Percentiles rank a stretch among this genome's conserved stretches.
Evolutionary conservation across 352 stramenopile genomes (phyloP).

Genomic region (Thalassiosira livingstoniorum): DNA sequence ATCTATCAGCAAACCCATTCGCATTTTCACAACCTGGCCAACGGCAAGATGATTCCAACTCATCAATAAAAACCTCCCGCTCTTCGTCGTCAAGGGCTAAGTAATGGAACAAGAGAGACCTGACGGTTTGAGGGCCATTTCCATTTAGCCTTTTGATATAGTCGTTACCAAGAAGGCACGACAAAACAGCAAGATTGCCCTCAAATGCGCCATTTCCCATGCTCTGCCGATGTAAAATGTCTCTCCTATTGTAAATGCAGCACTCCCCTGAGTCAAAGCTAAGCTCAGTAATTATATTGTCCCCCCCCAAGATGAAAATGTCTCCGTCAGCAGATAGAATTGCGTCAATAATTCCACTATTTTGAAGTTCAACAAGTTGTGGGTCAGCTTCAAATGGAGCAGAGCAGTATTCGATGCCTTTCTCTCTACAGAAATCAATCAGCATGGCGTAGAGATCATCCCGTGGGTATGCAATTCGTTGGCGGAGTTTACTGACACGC

Average conservation of each 20-base stretch:
- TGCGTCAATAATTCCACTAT: background rate
- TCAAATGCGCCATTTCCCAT: background rate
- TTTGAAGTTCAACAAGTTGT: background rate
- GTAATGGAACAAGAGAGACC: background rate
- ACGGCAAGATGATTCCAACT: background rate
- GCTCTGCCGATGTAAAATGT: constrained; percentile 1
- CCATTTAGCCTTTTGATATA: background rate
- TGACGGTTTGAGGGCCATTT: background rate
- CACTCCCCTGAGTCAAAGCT: background rate
- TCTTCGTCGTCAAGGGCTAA: background rate
- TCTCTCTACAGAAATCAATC: background rate
- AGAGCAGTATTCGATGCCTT: background rate
- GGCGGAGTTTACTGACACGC: background rate
- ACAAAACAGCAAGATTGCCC: background rate
- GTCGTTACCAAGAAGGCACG: background rate
- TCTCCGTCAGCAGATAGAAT: constrained; percentile 4
- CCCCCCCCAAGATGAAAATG: background rate
- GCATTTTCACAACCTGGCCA: background rate
- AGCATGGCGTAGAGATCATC: background rate
- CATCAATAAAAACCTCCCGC: background rate
- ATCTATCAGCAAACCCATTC: background rate
- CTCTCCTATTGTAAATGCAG: background rate
- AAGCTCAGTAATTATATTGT: background rate
- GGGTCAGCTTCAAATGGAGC: constrained; percentile 7
- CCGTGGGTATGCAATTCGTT: background rate